These are phyloP conservation scores for Diaporthe velutina DNA, from an alignment of 2,329 filamentous ascomycete genomes.

Conservation along the genomic window DNA sequence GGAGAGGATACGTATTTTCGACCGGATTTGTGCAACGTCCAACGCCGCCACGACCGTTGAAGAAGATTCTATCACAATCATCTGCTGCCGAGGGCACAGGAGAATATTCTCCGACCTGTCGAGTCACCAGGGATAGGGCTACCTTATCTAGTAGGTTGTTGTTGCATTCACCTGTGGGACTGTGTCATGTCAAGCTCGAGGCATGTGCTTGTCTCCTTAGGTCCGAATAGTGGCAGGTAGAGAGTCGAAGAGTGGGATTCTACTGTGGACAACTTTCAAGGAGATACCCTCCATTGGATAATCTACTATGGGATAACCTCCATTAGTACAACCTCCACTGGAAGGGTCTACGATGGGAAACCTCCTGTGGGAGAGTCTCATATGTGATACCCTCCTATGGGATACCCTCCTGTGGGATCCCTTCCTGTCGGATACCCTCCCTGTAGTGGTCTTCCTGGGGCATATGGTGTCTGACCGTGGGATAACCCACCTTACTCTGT, in stretches of 20 bases:
- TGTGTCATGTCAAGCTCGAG: conserved; percentile 18
- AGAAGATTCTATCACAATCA: neutral
- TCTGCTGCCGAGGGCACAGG: neutral
- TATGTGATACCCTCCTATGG: neutral
- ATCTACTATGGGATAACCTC: neutral
- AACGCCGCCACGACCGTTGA: neutral
- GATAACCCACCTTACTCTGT: too few relatives aligned
- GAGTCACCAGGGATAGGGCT: neutral
- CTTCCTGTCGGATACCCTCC: neutral
- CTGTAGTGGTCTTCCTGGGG: too few relatives aligned
- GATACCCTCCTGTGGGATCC: too few relatives aligned
- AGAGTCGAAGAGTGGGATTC: neutral
- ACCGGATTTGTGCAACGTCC: conserved; percentile 35
- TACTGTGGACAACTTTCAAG: neutral
- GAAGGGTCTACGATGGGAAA: neutral
- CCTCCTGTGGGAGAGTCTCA: neutral
- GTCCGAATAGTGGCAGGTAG: neutral
- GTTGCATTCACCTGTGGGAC: conserved; percentile 10
- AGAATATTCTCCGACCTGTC: neutral
- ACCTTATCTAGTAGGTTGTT: neutral
- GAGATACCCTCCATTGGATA: neutral
- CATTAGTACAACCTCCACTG: too few relatives aligned
- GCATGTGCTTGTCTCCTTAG: conserved; percentile 9
- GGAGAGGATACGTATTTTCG: conserved; percentile 38
- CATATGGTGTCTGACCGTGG: neutral